phyloP scores from a whole-genome alignment of 139 green algal species.

The Astrephomene gubernaculifera region DNA sequence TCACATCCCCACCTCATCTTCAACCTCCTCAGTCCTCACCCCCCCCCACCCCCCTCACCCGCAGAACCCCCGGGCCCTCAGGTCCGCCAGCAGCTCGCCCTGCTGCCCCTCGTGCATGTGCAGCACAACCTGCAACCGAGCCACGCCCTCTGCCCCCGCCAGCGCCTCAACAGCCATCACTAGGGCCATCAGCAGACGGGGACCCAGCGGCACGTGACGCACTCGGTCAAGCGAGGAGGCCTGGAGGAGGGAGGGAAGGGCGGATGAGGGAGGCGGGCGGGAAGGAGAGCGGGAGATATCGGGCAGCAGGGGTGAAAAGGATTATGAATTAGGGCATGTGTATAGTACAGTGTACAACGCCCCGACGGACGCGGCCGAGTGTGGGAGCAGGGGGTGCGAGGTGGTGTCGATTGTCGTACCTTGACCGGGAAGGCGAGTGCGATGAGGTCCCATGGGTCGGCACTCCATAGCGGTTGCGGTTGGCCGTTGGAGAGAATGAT shows the following conservation, averaged over 20 bases:
- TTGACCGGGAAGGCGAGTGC: constrained; percentile 23
- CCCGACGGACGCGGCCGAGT: too few species aligned
- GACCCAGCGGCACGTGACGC: constrained; percentile 14
- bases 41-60: not conserved
- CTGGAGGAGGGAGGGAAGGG: not conserved
- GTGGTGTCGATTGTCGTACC: not conserved
- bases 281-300: not conserved
- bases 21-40: not conserved
- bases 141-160: constrained; percentile 31
- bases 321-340: not conserved
- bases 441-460: constrained; percentile 50
- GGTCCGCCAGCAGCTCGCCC: constrained; percentile 4
- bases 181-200: constrained; percentile 42
- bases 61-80: constrained; percentile 17
- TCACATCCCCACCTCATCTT: not conserved
- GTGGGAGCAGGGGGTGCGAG: not conserved
- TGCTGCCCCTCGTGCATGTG: constrained; percentile 41
- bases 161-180: constrained; percentile 34
- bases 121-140: constrained; percentile 47
- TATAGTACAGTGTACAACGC: too few species aligned
- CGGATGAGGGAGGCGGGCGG: not conserved
- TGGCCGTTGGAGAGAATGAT: constrained; percentile 1
- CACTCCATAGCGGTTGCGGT: constrained; percentile 14
- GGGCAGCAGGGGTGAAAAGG: too few species aligned
- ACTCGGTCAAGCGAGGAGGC: constrained; percentile 9